Conservation (phyloP, 148 eudicot genomes). For the Diospyros lotus region DNA sequence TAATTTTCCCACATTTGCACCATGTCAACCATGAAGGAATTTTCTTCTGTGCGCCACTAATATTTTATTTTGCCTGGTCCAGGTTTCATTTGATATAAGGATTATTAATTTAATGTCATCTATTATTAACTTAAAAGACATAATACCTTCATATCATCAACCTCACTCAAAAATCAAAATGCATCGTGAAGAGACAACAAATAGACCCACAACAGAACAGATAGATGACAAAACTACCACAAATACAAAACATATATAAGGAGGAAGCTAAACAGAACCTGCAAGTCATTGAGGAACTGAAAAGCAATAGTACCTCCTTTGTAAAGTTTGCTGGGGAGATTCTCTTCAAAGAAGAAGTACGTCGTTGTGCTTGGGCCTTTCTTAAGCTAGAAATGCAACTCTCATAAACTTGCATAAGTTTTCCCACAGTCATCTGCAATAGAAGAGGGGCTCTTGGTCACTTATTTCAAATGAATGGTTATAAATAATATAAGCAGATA, state of each 20-base stretch:
- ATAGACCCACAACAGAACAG: neutral
- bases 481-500: conserved; percentile 5
- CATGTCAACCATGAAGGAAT: neutral
- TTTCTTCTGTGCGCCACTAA: neutral
- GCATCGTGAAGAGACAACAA: neutral
- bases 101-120: neutral
- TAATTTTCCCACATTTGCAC: neutral
- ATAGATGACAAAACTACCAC: neutral
- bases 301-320: conserved; percentile 59
- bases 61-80: neutral
- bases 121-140: neutral
- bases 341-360: conserved; percentile 49
- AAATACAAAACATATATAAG: neutral
- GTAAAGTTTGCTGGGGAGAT: conserved; percentile 85
- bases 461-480: conserved; percentile 3
- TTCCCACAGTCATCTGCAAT: conserved; percentile 56
- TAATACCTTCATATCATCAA: conserved; percentile 3
- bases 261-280: neutral
- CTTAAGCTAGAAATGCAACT: conserved; percentile 56
- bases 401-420: conserved; percentile 66
- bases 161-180: neutral
- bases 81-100: neutral
- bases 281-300: neutral
- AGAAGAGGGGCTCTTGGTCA: conserved; percentile 12
- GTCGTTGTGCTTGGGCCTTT: conserved; percentile 56